A percentile compares a stretch with the other conserved stretches of the same genome.
Conservation (phyloP, 1,284 basidiomycete genomes). For the Ceratobasidium theobromae region DNA sequence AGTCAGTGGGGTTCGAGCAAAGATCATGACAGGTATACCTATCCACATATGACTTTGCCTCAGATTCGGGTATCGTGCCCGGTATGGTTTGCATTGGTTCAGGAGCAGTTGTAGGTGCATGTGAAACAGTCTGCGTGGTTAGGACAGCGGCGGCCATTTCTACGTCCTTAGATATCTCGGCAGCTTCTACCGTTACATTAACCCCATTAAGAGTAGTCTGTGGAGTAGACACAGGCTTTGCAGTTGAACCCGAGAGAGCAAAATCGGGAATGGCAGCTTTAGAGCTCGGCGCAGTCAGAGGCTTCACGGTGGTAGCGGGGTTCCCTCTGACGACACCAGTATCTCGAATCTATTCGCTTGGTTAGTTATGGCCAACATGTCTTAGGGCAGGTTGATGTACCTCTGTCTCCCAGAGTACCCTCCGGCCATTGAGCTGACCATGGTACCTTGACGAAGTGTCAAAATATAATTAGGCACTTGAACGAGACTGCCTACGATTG, state of each 20-base stretch:
- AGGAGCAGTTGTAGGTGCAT: constrained; percentile 34
- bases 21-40: constrained; percentile 40
- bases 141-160: constrained; percentile 15
- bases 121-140: constrained; percentile 26
- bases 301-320: constrained; percentile 32
- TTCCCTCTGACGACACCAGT: constrained; percentile 33
- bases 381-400: constrained; percentile 7
- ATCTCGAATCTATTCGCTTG: constrained; percentile 6
- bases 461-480: background rate
- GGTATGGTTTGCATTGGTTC: constrained; percentile 7
- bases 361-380: background rate
- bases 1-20: background rate
- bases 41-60: constrained; percentile 30
- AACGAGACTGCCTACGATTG: constrained; percentile 56
- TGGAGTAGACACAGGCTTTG: constrained; percentile 3
- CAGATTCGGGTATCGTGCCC: constrained; percentile 27
- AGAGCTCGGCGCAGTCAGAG: constrained; percentile 28
- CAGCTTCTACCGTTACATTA: background rate
- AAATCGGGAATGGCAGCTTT: constrained; percentile 32
- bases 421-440: constrained; percentile 26
- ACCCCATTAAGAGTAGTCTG: constrained; percentile 35
- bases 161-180: constrained; percentile 11
- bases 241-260: background rate
- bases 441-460: constrained; percentile 1
- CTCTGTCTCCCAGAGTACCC: constrained; percentile 24